Conservation (phyloP, 768 basidiomycete genomes). For the Nidularia sp. region DNA sequence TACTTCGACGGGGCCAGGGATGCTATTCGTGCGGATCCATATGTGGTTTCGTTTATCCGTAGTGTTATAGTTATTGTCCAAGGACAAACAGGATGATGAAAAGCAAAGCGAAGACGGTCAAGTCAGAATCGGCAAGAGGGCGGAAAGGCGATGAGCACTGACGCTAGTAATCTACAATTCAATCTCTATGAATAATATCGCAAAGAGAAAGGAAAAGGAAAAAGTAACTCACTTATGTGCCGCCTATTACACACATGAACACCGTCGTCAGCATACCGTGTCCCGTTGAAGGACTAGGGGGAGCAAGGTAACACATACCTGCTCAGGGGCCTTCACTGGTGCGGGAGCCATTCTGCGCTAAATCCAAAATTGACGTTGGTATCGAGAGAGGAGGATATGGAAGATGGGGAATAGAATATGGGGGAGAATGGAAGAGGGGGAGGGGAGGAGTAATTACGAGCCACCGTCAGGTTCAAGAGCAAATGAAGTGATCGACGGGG, state of each 20-base stretch:
- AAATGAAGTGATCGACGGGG: no score
- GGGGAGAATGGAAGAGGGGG: no score
- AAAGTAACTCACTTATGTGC: background rate
- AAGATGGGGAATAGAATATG: no score
- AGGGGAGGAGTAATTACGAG: no score
- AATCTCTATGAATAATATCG: background rate
- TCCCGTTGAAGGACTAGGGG: background rate
- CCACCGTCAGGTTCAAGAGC: no score
- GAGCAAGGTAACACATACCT: background rate
- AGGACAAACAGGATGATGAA: background rate
- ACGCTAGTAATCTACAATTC: background rate
- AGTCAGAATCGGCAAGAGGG: background rate
- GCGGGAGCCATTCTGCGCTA: background rate
- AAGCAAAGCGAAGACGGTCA: background rate
- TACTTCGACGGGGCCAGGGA: slow-evolving; percentile 51
- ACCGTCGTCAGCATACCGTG: background rate
- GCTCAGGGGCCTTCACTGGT: background rate
- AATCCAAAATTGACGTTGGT: no score
- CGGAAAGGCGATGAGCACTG: background rate
- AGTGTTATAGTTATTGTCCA: background rate
- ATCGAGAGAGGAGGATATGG: no score
- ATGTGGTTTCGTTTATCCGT: background rate
- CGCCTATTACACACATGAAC: background rate
- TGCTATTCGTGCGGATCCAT: slow-evolving; percentile 20
- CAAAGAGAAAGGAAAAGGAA: background rate